These are phyloP conservation scores for Suhomyces kunorum DNA, from an alignment of 1,139 yeast species.

Conservation along the genomic window DNA sequence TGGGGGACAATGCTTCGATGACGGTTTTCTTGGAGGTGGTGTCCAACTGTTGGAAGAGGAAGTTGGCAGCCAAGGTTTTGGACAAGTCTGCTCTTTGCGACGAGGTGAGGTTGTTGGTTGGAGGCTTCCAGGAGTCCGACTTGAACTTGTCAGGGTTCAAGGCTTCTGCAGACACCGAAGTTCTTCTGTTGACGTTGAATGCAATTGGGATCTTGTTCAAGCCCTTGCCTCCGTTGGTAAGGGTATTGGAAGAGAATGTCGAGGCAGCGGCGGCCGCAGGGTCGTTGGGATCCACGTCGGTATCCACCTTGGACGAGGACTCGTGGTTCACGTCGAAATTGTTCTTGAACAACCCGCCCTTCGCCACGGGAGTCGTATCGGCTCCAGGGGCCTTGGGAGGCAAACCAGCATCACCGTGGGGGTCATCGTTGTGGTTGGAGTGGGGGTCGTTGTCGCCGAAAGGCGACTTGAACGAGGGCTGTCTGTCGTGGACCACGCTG, in stretches of 20 bases:
- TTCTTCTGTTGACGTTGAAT: slow-evolving; percentile 81
- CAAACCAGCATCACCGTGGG: slow-evolving; percentile 21
- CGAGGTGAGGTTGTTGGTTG: slow-evolving; percentile 61
- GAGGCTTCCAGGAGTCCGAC: slow-evolving; percentile 74
- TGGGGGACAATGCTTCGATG: slow-evolving; percentile 77
- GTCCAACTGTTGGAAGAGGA: slow-evolving; percentile 75
- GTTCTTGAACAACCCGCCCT: slow-evolving; percentile 44
- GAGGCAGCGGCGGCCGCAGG: slow-evolving; percentile 21
- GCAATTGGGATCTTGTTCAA: slow-evolving; percentile 47
- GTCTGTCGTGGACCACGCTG: slow-evolving; percentile 34
- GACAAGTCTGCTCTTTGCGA: slow-evolving; percentile 70
- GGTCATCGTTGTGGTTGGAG: slow-evolving; percentile 34
- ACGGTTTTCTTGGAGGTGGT: slow-evolving; percentile 77
- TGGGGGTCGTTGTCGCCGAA: slow-evolving; percentile 67
- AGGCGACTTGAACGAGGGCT: slow-evolving; percentile 62
- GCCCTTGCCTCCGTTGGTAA: slow-evolving; percentile 17
- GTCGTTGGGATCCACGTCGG: slow-evolving; percentile 34
- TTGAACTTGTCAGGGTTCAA: slow-evolving; percentile 55
- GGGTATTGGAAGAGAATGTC: slow-evolving; percentile 8
- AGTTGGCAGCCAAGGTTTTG: slow-evolving; percentile 73
- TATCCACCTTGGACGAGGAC: slow-evolving; percentile 22
- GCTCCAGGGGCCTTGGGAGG: slow-evolving; percentile 11
- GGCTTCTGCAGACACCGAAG: slow-evolving; percentile 84
- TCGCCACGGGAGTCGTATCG: slow-evolving; percentile 13
- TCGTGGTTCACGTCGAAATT: slow-evolving; percentile 43